Evolutionary conservation across 352 stramenopile genomes (phyloP).

Genomic region (Phytophthora quininea): DNA sequence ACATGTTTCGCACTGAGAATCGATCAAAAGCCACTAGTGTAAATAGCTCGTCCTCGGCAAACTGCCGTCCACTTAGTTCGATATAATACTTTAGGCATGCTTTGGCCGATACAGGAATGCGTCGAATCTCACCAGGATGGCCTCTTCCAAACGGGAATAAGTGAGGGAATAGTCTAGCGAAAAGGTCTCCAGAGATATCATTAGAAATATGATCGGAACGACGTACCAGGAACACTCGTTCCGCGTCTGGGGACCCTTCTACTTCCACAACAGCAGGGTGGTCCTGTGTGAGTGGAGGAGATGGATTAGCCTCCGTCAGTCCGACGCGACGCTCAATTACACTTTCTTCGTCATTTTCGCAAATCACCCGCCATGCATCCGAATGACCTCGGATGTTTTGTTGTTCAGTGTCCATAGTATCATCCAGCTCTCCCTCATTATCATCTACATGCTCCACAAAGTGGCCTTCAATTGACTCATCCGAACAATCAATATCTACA

Average conservation of each 20-base stretch:
- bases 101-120: constrained; percentile 7
- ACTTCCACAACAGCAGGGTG: neutral
- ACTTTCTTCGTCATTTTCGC: neutral
- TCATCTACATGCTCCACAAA: neutral
- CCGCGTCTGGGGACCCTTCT: neutral
- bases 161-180: constrained; percentile 1
- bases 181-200: neutral
- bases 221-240: constrained; percentile 2
- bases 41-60: constrained; percentile 23
- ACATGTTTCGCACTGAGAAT: constrained; percentile 18
- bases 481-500: neutral
- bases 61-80: constrained; percentile 10
- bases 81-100: constrained; percentile 17
- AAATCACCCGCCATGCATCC: neutral
- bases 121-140: constrained; percentile 6
- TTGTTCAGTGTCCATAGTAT: neutral
- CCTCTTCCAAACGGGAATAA: constrained; percentile 13
- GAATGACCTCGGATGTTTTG: constrained; percentile 6
- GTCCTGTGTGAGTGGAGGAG: neutral
- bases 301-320: neutral
- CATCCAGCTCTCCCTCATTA: neutral
- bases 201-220: neutral
- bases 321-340: constrained; percentile 1
- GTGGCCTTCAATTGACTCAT: neutral
- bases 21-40: constrained; percentile 13